Percentiles rank a stretch among this genome's conserved stretches.
Conservation (phyloP, 257 asterid genomes). For the Penstemon barbatus region DNA sequence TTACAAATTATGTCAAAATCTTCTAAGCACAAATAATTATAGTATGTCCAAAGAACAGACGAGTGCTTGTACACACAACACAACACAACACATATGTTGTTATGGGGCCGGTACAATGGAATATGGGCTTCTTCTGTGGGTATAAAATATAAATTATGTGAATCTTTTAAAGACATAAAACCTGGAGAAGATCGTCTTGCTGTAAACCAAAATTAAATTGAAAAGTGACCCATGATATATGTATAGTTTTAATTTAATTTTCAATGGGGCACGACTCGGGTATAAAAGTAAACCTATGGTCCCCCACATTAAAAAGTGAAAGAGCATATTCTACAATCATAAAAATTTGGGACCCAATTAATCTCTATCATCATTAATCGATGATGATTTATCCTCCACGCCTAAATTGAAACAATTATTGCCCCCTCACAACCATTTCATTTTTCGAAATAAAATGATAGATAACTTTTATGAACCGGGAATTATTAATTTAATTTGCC, state of each 20-base stretch:
- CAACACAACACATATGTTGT: background rate
- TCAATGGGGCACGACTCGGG: slow-evolving; percentile 4
- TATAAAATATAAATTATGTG: slow-evolving; percentile 34
- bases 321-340: slow-evolving; percentile 51
- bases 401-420: slow-evolving; percentile 59
- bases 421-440: slow-evolving; percentile 34
- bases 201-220: slow-evolving; percentile 39
- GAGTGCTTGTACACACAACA: slow-evolving; percentile 19
- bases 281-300: slow-evolving; percentile 38
- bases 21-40: background rate
- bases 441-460: slow-evolving; percentile 18
- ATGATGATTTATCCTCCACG: slow-evolving; percentile 57
- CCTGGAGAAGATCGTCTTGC: slow-evolving; percentile 51
- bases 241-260: background rate
- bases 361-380: slow-evolving; percentile 50
- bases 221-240: slow-evolving; percentile 24
- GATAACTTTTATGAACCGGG: slow-evolving; percentile 2
- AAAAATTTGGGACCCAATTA: slow-evolving; percentile 40
- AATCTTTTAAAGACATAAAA: slow-evolving; percentile 50
- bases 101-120: slow-evolving; percentile 27
- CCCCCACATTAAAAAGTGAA: slow-evolving; percentile 48
- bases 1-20: no score
- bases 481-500: slow-evolving; percentile 1
- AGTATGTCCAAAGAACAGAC: slow-evolving; percentile 22
- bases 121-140: slow-evolving; percentile 38